Evolutionary conservation across 331 rosid genomes (phyloP).

Genomic region (Cydonia oblonga): DNA sequence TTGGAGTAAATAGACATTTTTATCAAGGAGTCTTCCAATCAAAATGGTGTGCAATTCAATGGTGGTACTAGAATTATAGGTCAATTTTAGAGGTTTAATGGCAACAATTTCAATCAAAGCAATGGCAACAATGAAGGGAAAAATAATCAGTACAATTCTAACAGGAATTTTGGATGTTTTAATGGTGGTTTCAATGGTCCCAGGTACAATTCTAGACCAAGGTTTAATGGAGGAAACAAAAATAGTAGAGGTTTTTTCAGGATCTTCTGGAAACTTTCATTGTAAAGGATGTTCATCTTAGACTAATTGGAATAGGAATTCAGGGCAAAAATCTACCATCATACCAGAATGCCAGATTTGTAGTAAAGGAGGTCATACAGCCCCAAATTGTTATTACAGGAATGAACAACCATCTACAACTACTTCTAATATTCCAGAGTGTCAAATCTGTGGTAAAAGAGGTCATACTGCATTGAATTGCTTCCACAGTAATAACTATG

Average conservation of each 20-base stretch:
- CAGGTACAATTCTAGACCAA: background rate
- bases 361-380: background rate
- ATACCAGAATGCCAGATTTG: background rate
- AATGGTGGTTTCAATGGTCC: background rate
- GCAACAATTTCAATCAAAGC: background rate
- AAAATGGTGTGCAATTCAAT: background rate
- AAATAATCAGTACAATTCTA: no score
- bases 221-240: background rate
- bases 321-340: background rate
- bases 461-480: background rate
- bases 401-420: background rate
- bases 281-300: no score
- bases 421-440: background rate
- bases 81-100: background rate
- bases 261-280: background rate
- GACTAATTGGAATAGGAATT: background rate
- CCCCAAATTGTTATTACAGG: background rate
- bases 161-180: background rate
- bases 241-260: accelerated
- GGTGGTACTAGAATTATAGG: background rate
- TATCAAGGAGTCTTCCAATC: background rate
- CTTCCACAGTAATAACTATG: background rate
- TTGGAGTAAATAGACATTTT: no score
- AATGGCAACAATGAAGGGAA: background rate
- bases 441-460: background rate